Evolutionary conservation across 2,329 filamentous ascomycete species (phyloP), one percentile per base, ranked within the genome.

Genomic region (Alternaria arbusti): DNA sequence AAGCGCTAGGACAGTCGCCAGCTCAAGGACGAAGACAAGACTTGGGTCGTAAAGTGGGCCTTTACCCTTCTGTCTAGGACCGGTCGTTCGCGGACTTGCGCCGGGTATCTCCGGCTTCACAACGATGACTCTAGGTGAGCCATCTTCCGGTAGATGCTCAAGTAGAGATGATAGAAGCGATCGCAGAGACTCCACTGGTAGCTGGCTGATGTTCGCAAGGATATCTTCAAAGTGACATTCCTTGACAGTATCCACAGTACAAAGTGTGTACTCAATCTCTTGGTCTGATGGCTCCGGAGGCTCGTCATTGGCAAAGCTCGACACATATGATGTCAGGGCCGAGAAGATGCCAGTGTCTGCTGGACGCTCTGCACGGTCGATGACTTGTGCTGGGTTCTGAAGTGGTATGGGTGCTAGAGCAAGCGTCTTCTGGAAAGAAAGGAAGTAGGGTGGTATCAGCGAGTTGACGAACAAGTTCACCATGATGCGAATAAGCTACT

Each of bases 281-380:
- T 98, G 95, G 68, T 98, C 94, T 1, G 96, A 98, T 3, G 96
- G 96, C 81, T 99, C 96, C 0, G 96, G 96, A 12, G 96, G 96
- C 75, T 99, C 96, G 79, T 98, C 96, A 11, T 96, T 96, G 45
- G 96, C 96, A 78, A 99, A 98, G 79, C 95, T 98, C n/a, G 94
- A 97, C 30, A 99, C 94, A 74, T 98, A 99, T 6, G 92, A 97
- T 0, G 95, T 96, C 73, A 99, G 93, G 1, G 95, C 94, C 5
- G 94, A 97, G 78, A 99, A 94, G 54, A 99, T 87, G 6, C 96
- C 94, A 3, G 90, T 89, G 26, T 99, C 96, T 61, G 86, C 88
- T 32, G 90, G 85, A 67, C 93, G 91, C 45, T 91, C 86, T 60
- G 90, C 94, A 60, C 95, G 89, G 77, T 98, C 96, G 68, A 99